phyloP scores from a whole-genome alignment of 306 rosid genomes.

The Geum urbanum region DNA sequence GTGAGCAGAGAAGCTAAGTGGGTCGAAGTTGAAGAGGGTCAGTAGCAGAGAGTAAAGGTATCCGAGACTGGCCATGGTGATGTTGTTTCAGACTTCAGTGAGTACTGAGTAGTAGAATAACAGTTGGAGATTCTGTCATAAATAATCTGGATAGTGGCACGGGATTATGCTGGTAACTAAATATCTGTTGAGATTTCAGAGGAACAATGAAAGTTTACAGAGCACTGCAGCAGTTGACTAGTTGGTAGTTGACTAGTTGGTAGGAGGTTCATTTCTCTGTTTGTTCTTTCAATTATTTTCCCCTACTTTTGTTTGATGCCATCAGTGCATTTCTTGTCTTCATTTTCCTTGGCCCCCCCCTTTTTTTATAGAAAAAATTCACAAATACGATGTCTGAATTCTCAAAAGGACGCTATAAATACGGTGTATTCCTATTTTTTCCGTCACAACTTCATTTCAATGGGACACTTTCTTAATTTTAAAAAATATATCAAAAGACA shows the following conservation, averaged over 20 bases:
- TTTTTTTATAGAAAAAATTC: too few species aligned
- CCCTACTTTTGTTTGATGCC: too few species aligned
- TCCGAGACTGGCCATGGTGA: slow-evolving; percentile 3
- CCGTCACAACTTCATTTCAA: too few species aligned
- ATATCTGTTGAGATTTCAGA: not conserved
- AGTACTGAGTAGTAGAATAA: not conserved
- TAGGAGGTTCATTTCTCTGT: not conserved
- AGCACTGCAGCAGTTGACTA: not conserved
- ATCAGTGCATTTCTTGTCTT: too few species aligned
- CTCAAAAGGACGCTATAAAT: too few species aligned
- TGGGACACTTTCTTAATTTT: too few species aligned
- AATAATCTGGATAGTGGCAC: not conserved
- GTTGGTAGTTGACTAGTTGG: not conserved
- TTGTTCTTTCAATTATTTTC: too few species aligned
- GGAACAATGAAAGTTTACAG: not conserved
- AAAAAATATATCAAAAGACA: too few species aligned
- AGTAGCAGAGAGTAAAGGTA: slow-evolving; percentile 10
- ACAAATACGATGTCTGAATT: too few species aligned
- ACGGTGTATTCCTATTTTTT: too few species aligned
- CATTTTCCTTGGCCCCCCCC: too few species aligned
- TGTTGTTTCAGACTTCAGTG: not conserved
- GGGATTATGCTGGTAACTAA: too few species aligned
- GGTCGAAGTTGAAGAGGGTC: not conserved
- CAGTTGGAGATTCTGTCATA: not conserved
- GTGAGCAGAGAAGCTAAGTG: slow-evolving; percentile 4